phyloP scores from a whole-genome alignment of 2,329 filamentous ascomycete species.

The Sordariomycetes sp. region DNA sequence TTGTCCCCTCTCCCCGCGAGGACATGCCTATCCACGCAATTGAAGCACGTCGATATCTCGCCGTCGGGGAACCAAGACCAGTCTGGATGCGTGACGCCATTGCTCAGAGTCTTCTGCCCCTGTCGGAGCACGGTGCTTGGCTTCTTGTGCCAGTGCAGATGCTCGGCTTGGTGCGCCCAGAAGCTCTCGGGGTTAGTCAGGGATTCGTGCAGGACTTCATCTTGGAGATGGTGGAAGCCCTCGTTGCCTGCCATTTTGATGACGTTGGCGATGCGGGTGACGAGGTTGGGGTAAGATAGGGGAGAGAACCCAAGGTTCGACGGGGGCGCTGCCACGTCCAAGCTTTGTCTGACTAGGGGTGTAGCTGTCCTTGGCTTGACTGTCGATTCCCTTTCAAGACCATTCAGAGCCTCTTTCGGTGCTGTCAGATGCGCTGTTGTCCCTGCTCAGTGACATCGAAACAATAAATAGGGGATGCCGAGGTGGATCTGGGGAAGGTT shows the following conservation, averaged over 20 bases:
- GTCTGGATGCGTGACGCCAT: conserved; percentile 56
- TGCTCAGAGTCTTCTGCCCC: conserved; percentile 53
- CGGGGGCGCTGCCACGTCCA: no score
- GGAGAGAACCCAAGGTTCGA: no score
- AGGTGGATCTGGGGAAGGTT: not conserved
- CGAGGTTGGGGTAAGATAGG: no score
- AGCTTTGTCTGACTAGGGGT: no score
- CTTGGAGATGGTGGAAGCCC: conserved; percentile 29
- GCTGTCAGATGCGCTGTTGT: no score
- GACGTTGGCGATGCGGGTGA: not conserved
- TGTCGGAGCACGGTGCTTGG: conserved; percentile 54
- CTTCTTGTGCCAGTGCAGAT: conserved; percentile 72
- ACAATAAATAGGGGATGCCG: no score
- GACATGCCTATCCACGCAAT: conserved; percentile 88
- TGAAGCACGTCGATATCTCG: conserved; percentile 85
- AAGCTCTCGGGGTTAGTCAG: conserved; percentile 62
- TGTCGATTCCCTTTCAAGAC: no score
- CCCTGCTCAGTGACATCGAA: no score
- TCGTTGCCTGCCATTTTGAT: not conserved
- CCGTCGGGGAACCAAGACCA: conserved; percentile 91
- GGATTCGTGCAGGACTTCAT: conserved; percentile 45
- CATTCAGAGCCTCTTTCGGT: no score
- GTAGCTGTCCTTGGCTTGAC: no score
- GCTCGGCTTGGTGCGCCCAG: conserved; percentile 66
- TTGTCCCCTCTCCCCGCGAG: conserved; percentile 62